Evolutionary conservation across 1,284 basidiomycete species (phyloP), one percentile per base, ranked within the genome.

Genomic region (Tranzscheliella williamsii): DNA sequence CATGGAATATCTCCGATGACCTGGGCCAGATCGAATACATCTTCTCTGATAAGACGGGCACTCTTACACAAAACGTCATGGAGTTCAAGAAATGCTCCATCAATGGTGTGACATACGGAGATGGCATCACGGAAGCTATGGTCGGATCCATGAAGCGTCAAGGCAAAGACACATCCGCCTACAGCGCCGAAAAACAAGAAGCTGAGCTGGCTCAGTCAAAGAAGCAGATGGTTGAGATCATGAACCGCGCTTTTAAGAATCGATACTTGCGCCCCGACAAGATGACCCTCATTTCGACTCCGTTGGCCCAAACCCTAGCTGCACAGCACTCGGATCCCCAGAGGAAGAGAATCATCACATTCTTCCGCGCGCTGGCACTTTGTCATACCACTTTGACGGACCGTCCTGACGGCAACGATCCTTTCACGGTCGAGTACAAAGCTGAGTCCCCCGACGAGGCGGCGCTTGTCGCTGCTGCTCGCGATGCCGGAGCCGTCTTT

Each of bases 1-100:
- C 91, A 12, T 96, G 93, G 93, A 94, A 93, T 78, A 94, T 97
- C 68, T 94, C 91, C 2, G 93, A 96, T 76, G 93, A 96, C 79
- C 85, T 97, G 1, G 93, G 93, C 21, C 93, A 96, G 80, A 96
- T 96, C 79, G 93, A 95, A 81, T 97, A 96, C 79, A 83, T 96
- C 68, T 96, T 97, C 80, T 92, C 90, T 5, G 93, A 98, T 84
- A 98, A 98, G 65, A 72, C 68, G 1, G 67, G 68, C 16, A 73
- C 70, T 17, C 58, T 72, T 4, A 73, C 64, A 15, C 67, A 96
- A 79, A 97, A 80, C 62, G 72, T 95, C 63, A 98, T 97, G 93
- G 93, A 96, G 81, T 96, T 95, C 80, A 92, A 96, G 78, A 92
- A 91, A 78, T 95, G 91, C 71, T 94, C 91, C 0, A 84, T 96